Base-by-base conservation (phyloP, 78 protist genomes). In the Dictyostelium citrinum region DNA sequence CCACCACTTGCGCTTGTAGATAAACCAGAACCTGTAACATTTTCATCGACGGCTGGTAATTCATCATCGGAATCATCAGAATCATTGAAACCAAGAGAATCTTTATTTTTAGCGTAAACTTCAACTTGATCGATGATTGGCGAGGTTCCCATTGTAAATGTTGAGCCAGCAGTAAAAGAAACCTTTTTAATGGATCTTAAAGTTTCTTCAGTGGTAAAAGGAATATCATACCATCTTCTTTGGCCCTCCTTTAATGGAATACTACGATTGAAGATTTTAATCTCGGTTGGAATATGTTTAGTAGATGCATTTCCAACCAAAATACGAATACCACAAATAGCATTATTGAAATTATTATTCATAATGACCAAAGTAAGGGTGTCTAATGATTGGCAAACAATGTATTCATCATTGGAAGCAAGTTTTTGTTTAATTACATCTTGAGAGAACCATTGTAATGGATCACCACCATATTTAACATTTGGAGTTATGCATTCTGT, bases 111-210 rank as follows among this genome's bases (percentile, higher is more conserved):
- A 5, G 76, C 97, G 46, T 84, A 96, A 22, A 96, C 95, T 61
- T 96, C 97, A 81, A 96, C 3, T 20, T 80, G 78, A 39, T 96
- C 96, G 20, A 96, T 33, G 24, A 78, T 90, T 12, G 97, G 97
- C 1, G 88, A 22, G 41, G 70, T 71, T 24, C 64, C 71, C 16
- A 88, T 12, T 16, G 51, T 43, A 64, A 51, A 81, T 5, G 90
- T 10, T 14, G 94, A 35, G 5, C 49, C 33, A 0, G 85, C 60
- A 24, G 22, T 51, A 27, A 95, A 7, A 2, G 76, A 11, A 16
- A 96, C 20, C 75, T 90, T 61, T 60, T 55, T 68, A 41, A 58
- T 83, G 3, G 97, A 85, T 33, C 16, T 24, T 41, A 91, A 17
- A 5, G 72, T 17, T 83, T 96, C 97, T 5, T 81, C 97, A 1